These are phyloP conservation scores for Nitzschia inconspicua DNA, from an alignment of 108 stramenopile species.

Conservation along the genomic window DNA sequence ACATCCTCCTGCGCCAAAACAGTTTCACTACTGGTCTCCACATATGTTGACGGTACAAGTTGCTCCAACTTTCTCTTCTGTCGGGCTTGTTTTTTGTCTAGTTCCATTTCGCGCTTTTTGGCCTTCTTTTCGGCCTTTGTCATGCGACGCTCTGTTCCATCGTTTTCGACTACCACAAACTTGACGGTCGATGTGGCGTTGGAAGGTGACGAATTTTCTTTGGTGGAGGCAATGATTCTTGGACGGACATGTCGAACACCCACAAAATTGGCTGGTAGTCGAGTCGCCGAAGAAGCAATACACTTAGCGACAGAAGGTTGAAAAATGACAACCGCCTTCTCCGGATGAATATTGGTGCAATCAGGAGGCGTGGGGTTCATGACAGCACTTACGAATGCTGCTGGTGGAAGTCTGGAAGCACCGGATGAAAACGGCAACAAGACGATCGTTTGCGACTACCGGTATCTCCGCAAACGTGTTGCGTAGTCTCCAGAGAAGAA, in stretches of 20 bases:
- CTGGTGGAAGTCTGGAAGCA: no score
- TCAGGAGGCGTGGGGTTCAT: no score
- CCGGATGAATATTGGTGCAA: no score
- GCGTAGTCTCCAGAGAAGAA: no score
- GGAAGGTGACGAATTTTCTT: neutral
- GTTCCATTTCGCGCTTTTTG: constrained; percentile 36
- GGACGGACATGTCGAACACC: constrained; percentile 45
- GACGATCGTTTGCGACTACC: no score
- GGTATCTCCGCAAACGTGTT: no score
- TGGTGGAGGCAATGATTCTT: neutral
- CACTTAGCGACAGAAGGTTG: no score
- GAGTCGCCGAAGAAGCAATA: constrained; percentile 6
- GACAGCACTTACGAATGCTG: no score
- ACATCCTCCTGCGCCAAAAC: neutral
- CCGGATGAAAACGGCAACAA: no score
- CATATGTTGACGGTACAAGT: no score
- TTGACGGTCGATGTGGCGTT: constrained; percentile 10
- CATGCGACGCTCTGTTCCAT: constrained; percentile 72
- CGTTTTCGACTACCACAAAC: constrained; percentile 48
- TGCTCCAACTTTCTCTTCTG: constrained; percentile 11
- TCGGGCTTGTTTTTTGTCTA: constrained; percentile 32
- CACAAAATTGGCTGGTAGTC: constrained; percentile 47
- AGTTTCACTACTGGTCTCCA: constrained; percentile 16
- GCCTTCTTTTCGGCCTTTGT: constrained; percentile 70
- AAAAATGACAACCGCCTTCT: no score